Conservation (phyloP, 2,329 filamentous ascomycete genomes). For the Intubia oerlemansii region DNA sequence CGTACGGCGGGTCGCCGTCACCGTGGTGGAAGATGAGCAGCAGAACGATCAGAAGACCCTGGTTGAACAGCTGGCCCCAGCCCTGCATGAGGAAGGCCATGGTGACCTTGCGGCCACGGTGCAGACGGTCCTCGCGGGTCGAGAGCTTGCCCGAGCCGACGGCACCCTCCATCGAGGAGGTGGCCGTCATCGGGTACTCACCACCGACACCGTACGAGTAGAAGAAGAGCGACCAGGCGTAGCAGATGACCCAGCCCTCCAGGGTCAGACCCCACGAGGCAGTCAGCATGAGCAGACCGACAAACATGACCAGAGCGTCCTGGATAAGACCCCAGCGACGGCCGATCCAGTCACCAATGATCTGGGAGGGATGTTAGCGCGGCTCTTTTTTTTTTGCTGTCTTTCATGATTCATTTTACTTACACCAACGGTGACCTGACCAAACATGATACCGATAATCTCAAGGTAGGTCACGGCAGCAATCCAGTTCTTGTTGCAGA, state of each 20-base stretch:
- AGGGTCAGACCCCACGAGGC: constrained; percentile 73
- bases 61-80: constrained; percentile 93
- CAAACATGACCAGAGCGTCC: constrained; percentile 83
- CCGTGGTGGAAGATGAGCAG: constrained; percentile 78
- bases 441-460: constrained; percentile 84
- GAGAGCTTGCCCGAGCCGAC: constrained; percentile 73
- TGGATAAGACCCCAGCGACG: constrained; percentile 92
- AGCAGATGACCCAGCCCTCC: constrained; percentile 94
- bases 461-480: constrained; percentile 77
- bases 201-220: constrained; percentile 56
- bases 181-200: constrained; percentile 93
- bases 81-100: constrained; percentile 96
- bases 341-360: constrained; percentile 54
- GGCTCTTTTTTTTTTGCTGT: too few relatives aligned
- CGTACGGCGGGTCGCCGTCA: constrained; percentile 57
- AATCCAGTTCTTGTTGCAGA: constrained; percentile 63
- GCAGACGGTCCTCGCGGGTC: constrained; percentile 78
- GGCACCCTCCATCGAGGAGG: constrained; percentile 81
- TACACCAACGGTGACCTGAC: constrained; percentile 73
- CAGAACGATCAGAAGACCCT: constrained; percentile 68
- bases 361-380: constrained; percentile 12
- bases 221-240: constrained; percentile 86
- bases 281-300: constrained; percentile 80
- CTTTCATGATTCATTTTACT: too few relatives aligned
- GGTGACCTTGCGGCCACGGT: constrained; percentile 89